A percentile compares a stretch with the other conserved stretches of the same genome.
Conservation (phyloP, 768 basidiomycete genomes). For the Panellus pusillus region DNA sequence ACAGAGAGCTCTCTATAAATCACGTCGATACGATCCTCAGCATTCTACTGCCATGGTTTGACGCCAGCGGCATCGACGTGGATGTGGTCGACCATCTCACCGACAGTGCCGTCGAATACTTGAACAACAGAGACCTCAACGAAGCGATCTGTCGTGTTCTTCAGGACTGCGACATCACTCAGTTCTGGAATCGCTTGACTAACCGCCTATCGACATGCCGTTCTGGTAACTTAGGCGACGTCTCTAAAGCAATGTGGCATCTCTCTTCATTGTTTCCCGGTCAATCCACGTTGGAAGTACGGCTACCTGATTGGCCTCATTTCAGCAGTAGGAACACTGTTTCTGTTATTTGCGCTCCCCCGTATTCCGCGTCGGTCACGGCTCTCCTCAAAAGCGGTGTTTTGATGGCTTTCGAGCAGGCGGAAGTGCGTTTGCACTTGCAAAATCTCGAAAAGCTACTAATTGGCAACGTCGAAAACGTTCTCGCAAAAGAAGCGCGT, state of each 20-base stretch:
- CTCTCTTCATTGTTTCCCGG: conserved; percentile 15
- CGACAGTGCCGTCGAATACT: conserved; percentile 14
- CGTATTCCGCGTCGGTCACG: conserved; percentile 13
- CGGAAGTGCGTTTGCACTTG: conserved; percentile 5
- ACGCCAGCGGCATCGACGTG: neutral
- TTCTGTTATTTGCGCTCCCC: conserved; percentile 4
- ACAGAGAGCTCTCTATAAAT: neutral
- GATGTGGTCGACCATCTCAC: conserved; percentile 7
- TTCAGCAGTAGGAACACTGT: conserved; percentile 9
- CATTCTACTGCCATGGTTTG: conserved; percentile 18
- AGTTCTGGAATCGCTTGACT: conserved; percentile 10
- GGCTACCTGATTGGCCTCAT: conserved; percentile 1
- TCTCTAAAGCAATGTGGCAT: conserved; percentile 16
- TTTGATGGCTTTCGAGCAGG: conserved; percentile 11
- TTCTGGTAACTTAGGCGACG: conserved; percentile 4
- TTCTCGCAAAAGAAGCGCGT: neutral
- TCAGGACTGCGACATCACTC: conserved; percentile 17
- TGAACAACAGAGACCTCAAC: conserved; percentile 12
- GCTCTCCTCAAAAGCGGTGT: conserved; percentile 15
- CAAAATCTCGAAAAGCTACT: conserved; percentile 7
- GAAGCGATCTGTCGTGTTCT: conserved; percentile 16
- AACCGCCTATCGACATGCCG: conserved; percentile 12
- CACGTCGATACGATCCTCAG: conserved; percentile 17
- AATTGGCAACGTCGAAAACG: neutral
- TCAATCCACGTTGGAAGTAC: conserved; percentile 2